Evolutionary conservation across 2,329 filamentous ascomycete genomes (phyloP).

Genomic region (Penicillium sp.): DNA sequence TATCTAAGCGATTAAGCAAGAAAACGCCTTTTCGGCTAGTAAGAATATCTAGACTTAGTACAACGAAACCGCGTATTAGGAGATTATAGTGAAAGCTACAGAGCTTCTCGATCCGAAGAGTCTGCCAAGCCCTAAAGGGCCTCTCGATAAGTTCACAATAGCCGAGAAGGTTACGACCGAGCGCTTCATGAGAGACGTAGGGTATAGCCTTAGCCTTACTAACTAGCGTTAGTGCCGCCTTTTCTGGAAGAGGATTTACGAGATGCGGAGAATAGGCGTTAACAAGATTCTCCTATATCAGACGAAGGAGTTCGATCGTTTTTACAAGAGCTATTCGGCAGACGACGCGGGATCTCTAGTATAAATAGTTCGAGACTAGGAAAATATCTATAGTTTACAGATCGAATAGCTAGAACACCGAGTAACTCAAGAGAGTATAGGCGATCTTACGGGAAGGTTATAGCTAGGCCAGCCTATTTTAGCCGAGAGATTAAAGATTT

Average conservation of each 20-base stretch:
- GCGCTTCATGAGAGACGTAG: slow-evolving; percentile 23
- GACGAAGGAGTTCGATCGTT: slow-evolving; percentile 27
- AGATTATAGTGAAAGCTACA: slow-evolving; percentile 26
- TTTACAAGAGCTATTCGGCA: slow-evolving; percentile 19
- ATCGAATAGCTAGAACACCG: neutral
- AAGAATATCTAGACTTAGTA: slow-evolving; percentile 18
- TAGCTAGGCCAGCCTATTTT: neutral
- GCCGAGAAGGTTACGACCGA: slow-evolving; percentile 29
- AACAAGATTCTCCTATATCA: slow-evolving; percentile 27
- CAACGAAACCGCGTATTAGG: slow-evolving; percentile 25
- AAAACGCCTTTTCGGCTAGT: slow-evolving; percentile 16
- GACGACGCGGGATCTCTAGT: slow-evolving; percentile 13
- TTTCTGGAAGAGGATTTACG: slow-evolving; percentile 27
- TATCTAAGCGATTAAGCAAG: slow-evolving; percentile 18
- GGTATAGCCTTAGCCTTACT: slow-evolving; percentile 22
- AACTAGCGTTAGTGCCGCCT: slow-evolving; percentile 23
- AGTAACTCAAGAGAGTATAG: neutral
- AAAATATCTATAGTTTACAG: neutral
- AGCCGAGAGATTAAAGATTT: neutral
- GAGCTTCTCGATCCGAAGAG: slow-evolving; percentile 20
- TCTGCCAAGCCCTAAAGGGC: slow-evolving; percentile 24
- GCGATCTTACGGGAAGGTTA: neutral
- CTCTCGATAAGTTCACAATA: slow-evolving; percentile 24
- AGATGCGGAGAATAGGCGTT: slow-evolving; percentile 25
- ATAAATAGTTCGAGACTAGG: slow-evolving; percentile 7